Conservation (phyloP, 2,329 filamentous ascomycete genomes). For the Amauroascus verrucosus region DNA sequence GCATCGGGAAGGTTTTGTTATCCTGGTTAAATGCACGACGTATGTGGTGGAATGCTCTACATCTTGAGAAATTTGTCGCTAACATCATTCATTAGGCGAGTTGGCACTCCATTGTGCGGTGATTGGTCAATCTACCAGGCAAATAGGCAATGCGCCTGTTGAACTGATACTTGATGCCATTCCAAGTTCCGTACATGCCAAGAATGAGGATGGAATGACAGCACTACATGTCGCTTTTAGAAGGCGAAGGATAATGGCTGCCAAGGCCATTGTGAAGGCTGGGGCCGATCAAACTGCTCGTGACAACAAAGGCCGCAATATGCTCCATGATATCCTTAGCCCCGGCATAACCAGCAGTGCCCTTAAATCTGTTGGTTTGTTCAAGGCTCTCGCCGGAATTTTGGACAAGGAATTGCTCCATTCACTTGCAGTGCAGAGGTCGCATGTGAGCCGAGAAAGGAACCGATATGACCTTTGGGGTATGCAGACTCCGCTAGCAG, state of each 20-base stretch:
- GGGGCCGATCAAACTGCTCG: conserved; percentile 60
- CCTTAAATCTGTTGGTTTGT: neutral
- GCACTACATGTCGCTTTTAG: conserved; percentile 59
- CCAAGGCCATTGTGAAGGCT: conserved; percentile 52
- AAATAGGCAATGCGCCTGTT: neutral
- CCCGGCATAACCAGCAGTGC: conserved; percentile 20
- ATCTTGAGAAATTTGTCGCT: neutral
- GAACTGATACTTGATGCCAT: conserved; percentile 49
- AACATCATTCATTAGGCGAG: conserved; percentile 20
- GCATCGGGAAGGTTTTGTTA: conserved; percentile 53
- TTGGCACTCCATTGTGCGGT: conserved; percentile 59
- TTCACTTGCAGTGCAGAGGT: conserved; percentile 13
- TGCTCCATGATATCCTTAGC: conserved; percentile 51
- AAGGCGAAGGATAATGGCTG: conserved; percentile 26
- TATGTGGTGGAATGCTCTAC: conserved; percentile 28
- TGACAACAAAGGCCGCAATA: conserved; percentile 53
- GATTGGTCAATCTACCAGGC: conserved; percentile 32
- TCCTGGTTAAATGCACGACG: conserved; percentile 41
- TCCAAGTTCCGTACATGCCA: conserved; percentile 54
- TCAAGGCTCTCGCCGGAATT: neutral
- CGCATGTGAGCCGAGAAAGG: neutral
- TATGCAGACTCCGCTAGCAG: conserved; percentile 12
- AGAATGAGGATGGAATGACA: conserved; percentile 40
- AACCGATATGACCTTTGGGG: neutral
- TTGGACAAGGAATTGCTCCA: conserved; percentile 11